Evolutionary conservation across 176 grass and related monocot species (phyloP).

Genomic region (Oryza brachyantha): DNA sequence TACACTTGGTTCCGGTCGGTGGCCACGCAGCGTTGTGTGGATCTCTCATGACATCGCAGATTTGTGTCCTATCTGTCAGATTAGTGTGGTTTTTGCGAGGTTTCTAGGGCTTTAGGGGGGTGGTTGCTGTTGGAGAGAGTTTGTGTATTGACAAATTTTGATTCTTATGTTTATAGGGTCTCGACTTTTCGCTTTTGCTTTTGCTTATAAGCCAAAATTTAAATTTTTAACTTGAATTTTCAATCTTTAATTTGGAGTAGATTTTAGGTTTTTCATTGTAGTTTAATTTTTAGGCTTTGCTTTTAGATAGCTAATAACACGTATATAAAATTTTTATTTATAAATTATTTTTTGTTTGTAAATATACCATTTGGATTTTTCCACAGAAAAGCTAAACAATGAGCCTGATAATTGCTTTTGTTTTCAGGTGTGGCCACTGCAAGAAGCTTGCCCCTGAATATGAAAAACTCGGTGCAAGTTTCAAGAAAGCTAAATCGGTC

Average conservation of each 20-base stretch:
- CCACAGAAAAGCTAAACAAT: too few species aligned
- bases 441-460: slow-evolving; percentile 99
- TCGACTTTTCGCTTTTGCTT: too few species aligned
- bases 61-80: neutral
- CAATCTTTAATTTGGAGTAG: too few species aligned
- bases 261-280: too few species aligned
- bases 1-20: neutral
- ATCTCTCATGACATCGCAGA: neutral
- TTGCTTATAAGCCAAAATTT: too few species aligned
- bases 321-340: too few species aligned
- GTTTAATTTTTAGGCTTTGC: too few species aligned
- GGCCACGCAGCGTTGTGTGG: neutral
- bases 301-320: too few species aligned
- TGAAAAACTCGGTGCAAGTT: slow-evolving; percentile 84
- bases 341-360: too few species aligned
- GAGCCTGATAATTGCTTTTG: too few species aligned
- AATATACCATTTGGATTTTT: too few species aligned
- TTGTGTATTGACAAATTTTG: neutral
- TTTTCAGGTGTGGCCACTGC: slow-evolving; percentile 90
- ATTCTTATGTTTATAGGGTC: neutral
- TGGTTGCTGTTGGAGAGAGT: neutral
- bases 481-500: slow-evolving; percentile 91
- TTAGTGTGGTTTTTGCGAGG: neutral
- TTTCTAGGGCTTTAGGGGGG: neutral
- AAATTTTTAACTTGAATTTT: too few species aligned